These are phyloP conservation scores for Raffaelea arxii DNA, from an alignment of 2,329 filamentous ascomycete species.

Conservation along the genomic window DNA sequence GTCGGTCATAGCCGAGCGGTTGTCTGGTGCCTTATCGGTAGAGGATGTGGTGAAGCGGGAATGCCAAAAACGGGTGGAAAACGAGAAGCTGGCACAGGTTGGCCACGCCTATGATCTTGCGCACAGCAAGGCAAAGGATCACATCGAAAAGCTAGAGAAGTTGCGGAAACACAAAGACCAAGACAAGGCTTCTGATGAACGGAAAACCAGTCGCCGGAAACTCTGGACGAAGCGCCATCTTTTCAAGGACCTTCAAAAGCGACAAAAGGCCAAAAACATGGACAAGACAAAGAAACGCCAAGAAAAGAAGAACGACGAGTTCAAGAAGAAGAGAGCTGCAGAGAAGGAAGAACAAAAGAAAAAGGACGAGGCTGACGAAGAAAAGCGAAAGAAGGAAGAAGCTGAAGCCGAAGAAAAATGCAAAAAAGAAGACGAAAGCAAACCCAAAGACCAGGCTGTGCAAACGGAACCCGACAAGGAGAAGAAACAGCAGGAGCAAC, in stretches of 20 bases:
- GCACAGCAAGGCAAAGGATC: slow-evolving; percentile 44
- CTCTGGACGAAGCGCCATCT: slow-evolving; percentile 27
- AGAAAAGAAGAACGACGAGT: slow-evolving; percentile 25
- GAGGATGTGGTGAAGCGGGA: slow-evolving; percentile 59
- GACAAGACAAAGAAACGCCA: too few relatives aligned
- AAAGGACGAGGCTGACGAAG: slow-evolving; percentile 14
- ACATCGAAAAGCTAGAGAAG: slow-evolving; percentile 31
- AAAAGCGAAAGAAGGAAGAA: slow-evolving; percentile 14
- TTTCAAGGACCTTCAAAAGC: slow-evolving; percentile 26
- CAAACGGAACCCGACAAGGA: not conserved
- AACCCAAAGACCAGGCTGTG: not conserved
- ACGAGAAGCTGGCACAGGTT: slow-evolving; percentile 66
- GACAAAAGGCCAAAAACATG: slow-evolving; percentile 30
- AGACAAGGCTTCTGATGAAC: slow-evolving; percentile 34
- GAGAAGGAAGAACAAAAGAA: slow-evolving; percentile 14
- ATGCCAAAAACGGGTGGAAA: slow-evolving; percentile 55
- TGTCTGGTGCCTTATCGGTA: slow-evolving; percentile 36
- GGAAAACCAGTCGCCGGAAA: slow-evolving; percentile 30
- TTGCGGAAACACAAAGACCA: slow-evolving; percentile 38
- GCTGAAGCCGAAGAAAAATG: slow-evolving; percentile 12
- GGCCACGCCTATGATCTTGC: slow-evolving; percentile 62
- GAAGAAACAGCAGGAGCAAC: slow-evolving; percentile 7
- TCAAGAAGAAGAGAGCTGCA: slow-evolving; percentile 13
- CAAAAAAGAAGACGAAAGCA: not conserved
- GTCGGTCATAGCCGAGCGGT: slow-evolving; percentile 61